phyloP scores from a whole-genome alignment of 805 yeast genomes.

The Komagataella kurtzmanii region DNA sequence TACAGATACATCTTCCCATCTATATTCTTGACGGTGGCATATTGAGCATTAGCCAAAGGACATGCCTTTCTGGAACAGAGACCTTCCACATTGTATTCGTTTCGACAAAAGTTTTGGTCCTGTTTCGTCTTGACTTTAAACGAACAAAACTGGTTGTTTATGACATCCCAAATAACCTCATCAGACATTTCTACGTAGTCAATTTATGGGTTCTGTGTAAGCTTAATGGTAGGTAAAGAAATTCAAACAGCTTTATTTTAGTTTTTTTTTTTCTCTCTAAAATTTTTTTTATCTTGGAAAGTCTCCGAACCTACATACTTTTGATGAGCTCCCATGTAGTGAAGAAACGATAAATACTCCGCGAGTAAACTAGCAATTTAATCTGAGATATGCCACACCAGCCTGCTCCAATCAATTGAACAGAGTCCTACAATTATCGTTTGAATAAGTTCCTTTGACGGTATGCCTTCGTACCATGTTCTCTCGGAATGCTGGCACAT shows the following conservation, averaged over 20 bases:
- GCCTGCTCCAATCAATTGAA: no score
- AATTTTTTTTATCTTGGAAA: background rate
- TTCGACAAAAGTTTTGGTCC: slow-evolving; percentile 86
- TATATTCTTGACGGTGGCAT: slow-evolving; percentile 74
- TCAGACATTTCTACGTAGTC: background rate
- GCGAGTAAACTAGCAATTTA: no score
- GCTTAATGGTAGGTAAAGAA: background rate
- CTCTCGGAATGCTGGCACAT: background rate
- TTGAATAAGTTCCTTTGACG: background rate
- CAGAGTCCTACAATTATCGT: background rate
- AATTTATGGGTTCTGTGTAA: background rate
- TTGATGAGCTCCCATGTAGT: background rate
- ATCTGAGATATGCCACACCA: no score
- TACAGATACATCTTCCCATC: slow-evolving; percentile 75
- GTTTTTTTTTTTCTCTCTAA: background rate
- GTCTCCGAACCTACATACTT: background rate
- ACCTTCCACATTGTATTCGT: slow-evolving; percentile 93
- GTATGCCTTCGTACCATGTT: background rate
- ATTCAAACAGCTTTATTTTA: background rate
- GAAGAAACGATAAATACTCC: background rate
- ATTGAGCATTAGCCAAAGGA: slow-evolving; percentile 88
- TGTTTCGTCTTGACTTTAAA: slow-evolving; percentile 83
- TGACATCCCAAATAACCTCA: slow-evolving; percentile 91
- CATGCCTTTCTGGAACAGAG: slow-evolving; percentile 88
- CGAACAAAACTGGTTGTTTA: slow-evolving; percentile 91